A percentile compares a stretch with the other conserved stretches of the same genome.
phyloP scores from a whole-genome alignment of 768 basidiomycete species.

The Tricholoma sp. region DNA sequence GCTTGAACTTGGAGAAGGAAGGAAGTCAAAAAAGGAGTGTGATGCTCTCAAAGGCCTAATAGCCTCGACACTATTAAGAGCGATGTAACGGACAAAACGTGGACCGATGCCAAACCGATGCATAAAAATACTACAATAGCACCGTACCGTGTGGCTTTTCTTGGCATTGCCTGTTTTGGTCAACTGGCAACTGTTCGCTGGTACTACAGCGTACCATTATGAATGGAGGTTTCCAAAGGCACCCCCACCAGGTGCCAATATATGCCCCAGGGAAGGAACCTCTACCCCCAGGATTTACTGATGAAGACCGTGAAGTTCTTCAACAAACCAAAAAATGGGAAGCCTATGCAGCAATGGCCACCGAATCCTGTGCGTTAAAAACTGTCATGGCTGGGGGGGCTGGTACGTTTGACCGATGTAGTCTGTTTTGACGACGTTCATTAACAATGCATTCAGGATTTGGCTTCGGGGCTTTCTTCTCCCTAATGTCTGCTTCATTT shows the following conservation, averaged over 20 bases:
- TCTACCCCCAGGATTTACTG: constrained; percentile 75
- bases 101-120: neutral
- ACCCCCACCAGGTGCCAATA: constrained; percentile 59
- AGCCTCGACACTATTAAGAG: neutral
- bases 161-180: neutral
- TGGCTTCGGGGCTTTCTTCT: constrained; percentile 91
- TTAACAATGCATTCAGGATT: constrained; percentile 52
- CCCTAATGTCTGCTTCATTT: constrained; percentile 93
- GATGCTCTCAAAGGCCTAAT: constrained; percentile 3
- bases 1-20: constrained; percentile 8
- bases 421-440: constrained; percentile 11
- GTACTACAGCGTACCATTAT: constrained; percentile 4
- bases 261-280: constrained; percentile 86
- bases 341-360: constrained; percentile 58
- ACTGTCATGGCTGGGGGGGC: constrained; percentile 74
- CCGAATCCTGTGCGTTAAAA: constrained; percentile 87
- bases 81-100: constrained; percentile 8
- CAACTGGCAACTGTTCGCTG: no score
- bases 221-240: constrained; percentile 13
- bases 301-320: constrained; percentile 68
- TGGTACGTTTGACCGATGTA: constrained; percentile 46
- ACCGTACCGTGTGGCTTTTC: no score
- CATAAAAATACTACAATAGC: neutral
- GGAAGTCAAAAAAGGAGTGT: constrained; percentile 8
- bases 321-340: constrained; percentile 76